Base-by-base conservation (phyloP, 768 basidiomycete species). In the Hericium erinaceus region DNA sequence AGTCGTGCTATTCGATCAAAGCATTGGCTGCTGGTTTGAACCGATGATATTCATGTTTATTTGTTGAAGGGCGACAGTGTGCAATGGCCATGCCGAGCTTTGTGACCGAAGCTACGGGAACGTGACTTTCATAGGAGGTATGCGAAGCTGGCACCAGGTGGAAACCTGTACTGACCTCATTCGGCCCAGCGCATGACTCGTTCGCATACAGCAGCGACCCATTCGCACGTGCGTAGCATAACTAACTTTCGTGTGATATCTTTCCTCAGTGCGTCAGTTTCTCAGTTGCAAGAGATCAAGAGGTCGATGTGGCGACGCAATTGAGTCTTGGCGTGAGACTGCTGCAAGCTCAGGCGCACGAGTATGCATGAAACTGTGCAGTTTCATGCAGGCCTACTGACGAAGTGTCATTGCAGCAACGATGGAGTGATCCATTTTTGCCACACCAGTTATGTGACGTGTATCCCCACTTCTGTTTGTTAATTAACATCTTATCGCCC, bases 21-120 rank as follows among this genome's bases (percentile, higher is more conserved):
- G 33, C 33, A 1, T 33, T 33, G 33, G 7, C 33, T 33, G 33
- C 33, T 16, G n/a, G 44, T 6, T n/a, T n/a, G 20, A 18, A 46
- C 8, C 7, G 44, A 13, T 46, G 8, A 46, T 46, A 15, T n/a
- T 8, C 16, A 20, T 46, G 16, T 10, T 20, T 3, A 18, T 11
- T 18, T 46, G n/a, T 11, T 48, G 1, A 18, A 65, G 65, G 40
- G 64, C 65, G 2, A 57, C 63, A 12, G 73, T 80, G 7, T 89
- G 85, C 69, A 89, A 89, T 65, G 85, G 85, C 0, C 78, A 78
- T 50, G 72, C 83, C 0, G 83, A 85, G 61, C 70, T 87, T 3
- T 89, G 87, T 67, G 63, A 71, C 56, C 72, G 81, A 28, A 69
- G 69, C 37, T 89, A 86, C 65, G 79, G 74, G 40, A 75, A 71